Evolutionary conservation across 306 rosid genomes (phyloP), one percentile per base, ranked within the genome.

Genomic region (Argentina anserina): DNA sequence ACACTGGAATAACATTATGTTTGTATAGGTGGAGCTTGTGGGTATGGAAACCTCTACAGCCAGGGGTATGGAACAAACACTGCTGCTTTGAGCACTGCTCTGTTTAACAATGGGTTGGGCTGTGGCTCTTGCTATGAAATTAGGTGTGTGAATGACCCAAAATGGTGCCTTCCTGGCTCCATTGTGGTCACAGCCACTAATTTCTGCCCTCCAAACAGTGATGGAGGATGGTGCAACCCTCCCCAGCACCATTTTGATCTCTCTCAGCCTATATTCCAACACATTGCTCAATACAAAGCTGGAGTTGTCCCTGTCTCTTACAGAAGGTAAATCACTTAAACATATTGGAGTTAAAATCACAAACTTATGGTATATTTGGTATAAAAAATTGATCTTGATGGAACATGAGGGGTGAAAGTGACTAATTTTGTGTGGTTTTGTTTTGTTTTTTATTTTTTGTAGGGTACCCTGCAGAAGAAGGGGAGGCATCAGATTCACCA

Each of bases 11-110:
- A 17, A 41, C 29, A 40, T 74, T 55, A 3, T 7, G 28, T 43
- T 40, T 31, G 5, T 69, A 25, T 28, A 94, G 99, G 99, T 59
- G 99, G 99, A 20, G 99, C 99, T 69, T 94, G 99, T 86, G 99
- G 99, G 17, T 94, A 94, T 80, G 99, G 99, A 11, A 94, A 94
- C 67, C 86, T 94, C 18, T 94, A 94, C 69, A 94, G 99, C 74
- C 99, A 94, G 59, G 99, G 99, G 39, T 94, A 94, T 78, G 99
- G 99, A 73, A 94, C 99, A 39, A 91, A 94, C 83, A 94, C 99
- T 15, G 99, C 99, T 7, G 99, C 99, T 43, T 69, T 94, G 67
- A 94, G 99, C 81, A 89, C 99, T 3, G 97, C 97, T 72, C 71
- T 94, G 83, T 94, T 94, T 89, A 94, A 94, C 89, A 91, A 65